Base-by-base conservation (phyloP, 495 filamentous ascomycete genomes). In the Penicillium manginii region DNA sequence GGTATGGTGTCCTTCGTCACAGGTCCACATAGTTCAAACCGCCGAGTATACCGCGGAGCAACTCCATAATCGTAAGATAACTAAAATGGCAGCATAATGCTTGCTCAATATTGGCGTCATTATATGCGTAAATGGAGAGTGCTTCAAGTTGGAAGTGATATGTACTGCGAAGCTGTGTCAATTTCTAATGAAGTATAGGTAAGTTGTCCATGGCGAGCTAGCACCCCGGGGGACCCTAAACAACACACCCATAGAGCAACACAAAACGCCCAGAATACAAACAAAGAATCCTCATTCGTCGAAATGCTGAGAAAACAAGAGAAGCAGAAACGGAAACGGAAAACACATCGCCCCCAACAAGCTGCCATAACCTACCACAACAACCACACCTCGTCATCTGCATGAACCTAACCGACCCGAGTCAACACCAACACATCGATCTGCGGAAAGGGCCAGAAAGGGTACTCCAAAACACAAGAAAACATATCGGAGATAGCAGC, bases 401-500 rank as follows among this genome's bases (percentile, higher is more conserved):
- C 51, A 67, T 56, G 46, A 53, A 54, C 47, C 48, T 55, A 55
- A 39, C 54, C 54, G 50, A 33, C 54, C 60, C 59, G 9, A 63
- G 55, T 31, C 59, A 33, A 31, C 50, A 52, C 21, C 55, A 58
- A 31, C 45, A 12, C 45, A 10, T 37, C n/a, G 57, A 64, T 61
- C 62, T 54, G 58, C 59, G 53, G 10, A 47, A 23, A 19, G 35
- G 23, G 46, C 40, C 22, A 48, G 15, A 45, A 22, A 33, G 47
- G 42, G 45, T 33, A 48, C 31, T 40, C 42, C 46, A 35, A 11
- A 17, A 39, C 49, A 46, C 22, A 59, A 65, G 63, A 64, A 64
- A 68, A 59, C 33, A 60, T 46, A 68, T 62, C 66, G 63, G 55
- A 54, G 40, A 47, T n/a, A 26, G 15, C 17, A 43, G n/a, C n/a